Evolutionary conservation across 2,329 filamentous ascomycete species (phyloP), one percentile per base, ranked within the genome.

Genomic region (Fusarium sp.): DNA sequence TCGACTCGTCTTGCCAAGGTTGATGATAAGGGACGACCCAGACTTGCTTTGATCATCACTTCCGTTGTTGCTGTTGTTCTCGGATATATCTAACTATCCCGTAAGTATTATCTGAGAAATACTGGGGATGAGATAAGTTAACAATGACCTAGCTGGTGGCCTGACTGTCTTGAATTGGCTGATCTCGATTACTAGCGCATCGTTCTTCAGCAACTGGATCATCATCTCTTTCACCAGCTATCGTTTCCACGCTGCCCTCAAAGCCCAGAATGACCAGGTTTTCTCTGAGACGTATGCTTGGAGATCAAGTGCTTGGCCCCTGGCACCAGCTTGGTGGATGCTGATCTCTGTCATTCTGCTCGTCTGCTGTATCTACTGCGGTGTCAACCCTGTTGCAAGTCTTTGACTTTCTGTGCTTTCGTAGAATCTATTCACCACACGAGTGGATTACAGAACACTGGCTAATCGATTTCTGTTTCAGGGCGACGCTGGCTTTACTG

Each of bases 221-320:
- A 65, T 70, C 53, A 23, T 69, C 12, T 42, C 67, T 34, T 62
- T 68, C n/a, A 65, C 67, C 33, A 66, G 55, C 36, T 69, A 34
- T 18, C 55, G 65, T 7, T 70, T 70, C 36, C 57, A 63, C 16
- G 42, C 53, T 30, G 67, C 65, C 6, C 65, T 70, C 31, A 54
- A 53, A 10, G 62, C 62, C 10, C 65, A 69, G 26, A 66, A 66
- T 3, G 67, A 70, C 36, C 12, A 45, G 15, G 57, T 70, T 3
- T 66, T 69, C 33, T 57, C 41, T 26, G 53, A 70, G 33, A 41
- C 36, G 2, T 69, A 69, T 30, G 62, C 61, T 8, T 63, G 62
- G 62, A 62, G 37, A 28, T 66, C 65, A 6, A 33, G 18, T 28
- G 51, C 53, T 4, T 69, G 62, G 62, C 67, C 65, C 7, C 23